Conservation (phyloP, 106 monocot genomes). For the Apostasia ramifera region DNA sequence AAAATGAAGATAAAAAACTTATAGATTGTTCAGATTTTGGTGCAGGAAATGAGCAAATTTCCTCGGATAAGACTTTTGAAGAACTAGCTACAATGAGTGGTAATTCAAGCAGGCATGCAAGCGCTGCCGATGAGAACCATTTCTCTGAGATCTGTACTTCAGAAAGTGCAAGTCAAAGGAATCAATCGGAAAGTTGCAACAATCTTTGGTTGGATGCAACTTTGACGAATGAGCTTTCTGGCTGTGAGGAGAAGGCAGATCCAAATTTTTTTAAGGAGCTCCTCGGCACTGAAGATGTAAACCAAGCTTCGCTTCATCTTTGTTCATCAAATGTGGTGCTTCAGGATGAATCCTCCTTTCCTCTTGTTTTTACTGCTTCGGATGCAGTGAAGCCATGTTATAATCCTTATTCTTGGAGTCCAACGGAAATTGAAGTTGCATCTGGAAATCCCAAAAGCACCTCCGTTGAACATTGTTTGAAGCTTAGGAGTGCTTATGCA, state of each 20-base stretch:
- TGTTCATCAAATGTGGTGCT: conserved; percentile 5
- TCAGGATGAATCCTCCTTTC: not conserved
- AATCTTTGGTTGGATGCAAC: not conserved
- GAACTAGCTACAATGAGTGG: not conserved
- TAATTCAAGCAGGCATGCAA: conserved; percentile 2
- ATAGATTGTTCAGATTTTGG: conserved; percentile 10
- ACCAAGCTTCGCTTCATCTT: not conserved
- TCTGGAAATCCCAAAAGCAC: conserved; percentile 62
- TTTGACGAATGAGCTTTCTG: conserved; percentile 7
- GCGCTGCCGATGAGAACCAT: conserved; percentile 5
- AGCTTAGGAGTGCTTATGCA: conserved; percentile 68
- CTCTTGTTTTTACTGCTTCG: not conserved
- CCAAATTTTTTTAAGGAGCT: conserved; percentile 6
- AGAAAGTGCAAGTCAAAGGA: not conserved
- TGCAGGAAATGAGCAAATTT: not conserved
- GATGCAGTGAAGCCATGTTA: conserved; percentile 17
- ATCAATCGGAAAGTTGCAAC: not conserved
- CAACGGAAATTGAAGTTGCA: conserved; percentile 60
- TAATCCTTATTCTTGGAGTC: conserved; percentile 71
- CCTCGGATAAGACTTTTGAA: not conserved
- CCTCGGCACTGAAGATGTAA: conserved; percentile 1
- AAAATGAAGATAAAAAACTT: conserved; percentile 3
- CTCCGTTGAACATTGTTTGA: conserved; percentile 57
- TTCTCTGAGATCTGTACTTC: not conserved
- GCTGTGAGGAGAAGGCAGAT: conserved; percentile 28